Conservation (phyloP, 805 yeast species). For the Lachancea nothofagi region DNA sequence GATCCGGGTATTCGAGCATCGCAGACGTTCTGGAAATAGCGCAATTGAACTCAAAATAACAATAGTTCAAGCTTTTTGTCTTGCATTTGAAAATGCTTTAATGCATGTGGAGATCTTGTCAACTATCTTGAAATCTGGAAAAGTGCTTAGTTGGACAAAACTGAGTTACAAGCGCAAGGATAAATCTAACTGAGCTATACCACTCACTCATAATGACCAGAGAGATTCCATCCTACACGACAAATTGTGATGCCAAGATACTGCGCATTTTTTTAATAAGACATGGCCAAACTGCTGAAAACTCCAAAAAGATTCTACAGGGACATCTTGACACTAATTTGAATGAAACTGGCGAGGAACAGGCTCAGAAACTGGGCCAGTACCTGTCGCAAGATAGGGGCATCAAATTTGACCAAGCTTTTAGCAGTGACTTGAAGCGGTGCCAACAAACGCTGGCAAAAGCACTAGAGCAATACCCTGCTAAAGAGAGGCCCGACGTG, state of each 20-base stretch:
- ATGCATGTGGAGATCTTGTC: no score
- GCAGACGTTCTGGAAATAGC: no score
- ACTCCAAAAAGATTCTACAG: slow-evolving; percentile 62
- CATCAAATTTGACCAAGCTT: slow-evolving; percentile 33
- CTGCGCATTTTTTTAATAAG: slow-evolving; percentile 60
- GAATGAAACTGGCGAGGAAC: slow-evolving; percentile 55
- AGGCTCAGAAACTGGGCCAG: slow-evolving; percentile 52
- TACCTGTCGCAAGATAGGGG: slow-evolving; percentile 29
- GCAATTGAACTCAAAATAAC: no score
- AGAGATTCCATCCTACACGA: slow-evolving; percentile 16
- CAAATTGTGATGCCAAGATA: slow-evolving; percentile 34
- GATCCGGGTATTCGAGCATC: slow-evolving; percentile 28
- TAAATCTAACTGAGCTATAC: no score
- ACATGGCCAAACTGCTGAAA: slow-evolving; percentile 82
- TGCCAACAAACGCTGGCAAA: slow-evolving; percentile 54
- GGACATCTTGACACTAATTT: slow-evolving; percentile 68
- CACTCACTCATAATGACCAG: slow-evolving; percentile 15
- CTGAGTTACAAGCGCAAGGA: no score
- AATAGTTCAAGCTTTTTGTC: no score
- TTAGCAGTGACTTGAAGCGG: slow-evolving; percentile 42
- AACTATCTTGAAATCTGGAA: no score
- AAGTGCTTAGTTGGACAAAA: no score
- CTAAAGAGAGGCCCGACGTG: slow-evolving; percentile 4
- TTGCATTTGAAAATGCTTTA: no score
- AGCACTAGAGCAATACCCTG: slow-evolving; percentile 32